Evolutionary conservation across 2,329 filamentous ascomycete species (phyloP), one percentile per base, ranked within the genome.

Genomic region (Hymenoscyphus scutula): DNA sequence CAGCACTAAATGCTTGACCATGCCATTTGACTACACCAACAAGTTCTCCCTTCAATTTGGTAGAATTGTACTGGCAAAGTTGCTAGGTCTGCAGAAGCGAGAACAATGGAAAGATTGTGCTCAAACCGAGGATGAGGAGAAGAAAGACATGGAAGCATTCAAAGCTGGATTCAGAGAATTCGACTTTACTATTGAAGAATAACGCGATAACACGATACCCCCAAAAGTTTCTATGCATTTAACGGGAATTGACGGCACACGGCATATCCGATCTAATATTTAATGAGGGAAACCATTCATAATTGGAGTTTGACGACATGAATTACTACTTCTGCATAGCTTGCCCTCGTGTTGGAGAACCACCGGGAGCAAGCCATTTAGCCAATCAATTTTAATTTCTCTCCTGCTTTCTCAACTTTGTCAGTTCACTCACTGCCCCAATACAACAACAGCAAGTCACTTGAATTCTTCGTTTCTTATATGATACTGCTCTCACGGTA

Each of bases 1-100:
- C 11, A 72, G 73, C 72, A 86, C 90, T 65, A 88, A 87, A 68
- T 87, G 86, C 62, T 79, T 97, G 62, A 82, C 93, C 59, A 84
- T 98, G 78, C 86, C 86, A 6, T 82, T 97, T 8, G 84, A 88
- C 63, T 79, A 86, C 29, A 86, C 85, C 19, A 84, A 89, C 66
- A 85, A 89, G 15, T 98, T 99, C 74, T 92, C 97, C 73, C 77
- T 97, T 54, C 94, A 98, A 73, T 98, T 96, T 72, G 92, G 91
- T 3, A 84, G 96, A 48, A 86, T 87, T 53, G 95, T 97, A 3
- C 79, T 98, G 74, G 94, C 92, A 1, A 97, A 97, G 77, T 79
- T 99, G 58, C 80, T 99, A 58, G 85, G 87, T 2, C 77, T 98
- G 54, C 91, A 97, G 75, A 79, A 85, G 53, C 82, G 95, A n/a